Evolutionary conservation across 306 rosid genomes (phyloP).

Genomic region (Mimosa bimucronata): DNA sequence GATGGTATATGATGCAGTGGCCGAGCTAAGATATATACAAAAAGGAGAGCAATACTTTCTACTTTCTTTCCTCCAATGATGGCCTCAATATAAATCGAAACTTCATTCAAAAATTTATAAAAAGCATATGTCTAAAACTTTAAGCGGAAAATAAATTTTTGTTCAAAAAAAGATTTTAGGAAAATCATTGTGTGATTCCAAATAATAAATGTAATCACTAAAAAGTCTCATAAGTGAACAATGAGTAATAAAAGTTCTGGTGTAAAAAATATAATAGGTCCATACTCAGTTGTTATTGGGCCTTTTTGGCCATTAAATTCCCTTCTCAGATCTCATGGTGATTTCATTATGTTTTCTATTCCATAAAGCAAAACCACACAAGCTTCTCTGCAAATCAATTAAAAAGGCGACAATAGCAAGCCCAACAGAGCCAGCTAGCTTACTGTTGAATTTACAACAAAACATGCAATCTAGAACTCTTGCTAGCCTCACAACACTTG

Average conservation of each 20-base stretch:
- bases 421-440: no score
- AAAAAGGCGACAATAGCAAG: no score
- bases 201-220: no score
- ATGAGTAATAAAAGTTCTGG: no score
- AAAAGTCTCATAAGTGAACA: no score
- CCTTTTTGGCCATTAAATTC: no score
- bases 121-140: background rate
- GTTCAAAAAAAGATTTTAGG: background rate
- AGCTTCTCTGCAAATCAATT: background rate
- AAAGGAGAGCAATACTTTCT: background rate
- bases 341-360: no score
- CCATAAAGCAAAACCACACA: background rate
- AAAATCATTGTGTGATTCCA: no score
- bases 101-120: background rate
- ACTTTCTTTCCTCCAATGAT: background rate
- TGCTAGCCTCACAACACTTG: slow-evolving; percentile 35
- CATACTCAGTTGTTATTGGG: no score
- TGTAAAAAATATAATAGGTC: no score
- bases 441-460: no score
- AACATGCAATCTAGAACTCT: slow-evolving; percentile 34
- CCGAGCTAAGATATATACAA: background rate
- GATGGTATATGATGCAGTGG: background rate
- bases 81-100: background rate
- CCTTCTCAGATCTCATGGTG: no score
- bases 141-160: background rate